Percentiles rank a stretch among this genome's conserved stretches.
These are phyloP conservation scores for Clavispora carvajalis DNA, from an alignment of 805 yeast species.

Conservation along the genomic window DNA sequence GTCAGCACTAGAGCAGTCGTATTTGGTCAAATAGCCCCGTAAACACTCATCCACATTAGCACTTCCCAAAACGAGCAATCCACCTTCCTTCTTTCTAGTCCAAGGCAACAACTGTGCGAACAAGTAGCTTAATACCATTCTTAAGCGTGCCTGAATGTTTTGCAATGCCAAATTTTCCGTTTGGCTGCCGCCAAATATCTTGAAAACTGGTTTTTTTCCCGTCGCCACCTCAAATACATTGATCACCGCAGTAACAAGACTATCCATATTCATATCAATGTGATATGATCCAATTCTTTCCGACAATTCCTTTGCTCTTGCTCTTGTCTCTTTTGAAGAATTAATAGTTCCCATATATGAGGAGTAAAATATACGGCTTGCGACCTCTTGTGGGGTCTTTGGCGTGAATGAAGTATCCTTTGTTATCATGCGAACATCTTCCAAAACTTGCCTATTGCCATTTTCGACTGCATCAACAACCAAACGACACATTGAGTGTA, in stretches of 20 bases:
- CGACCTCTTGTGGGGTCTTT: slow-evolving; percentile 65
- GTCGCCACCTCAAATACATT: slow-evolving; percentile 81
- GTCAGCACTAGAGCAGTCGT: slow-evolving; percentile 97
- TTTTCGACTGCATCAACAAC: slow-evolving; percentile 63
- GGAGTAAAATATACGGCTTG: slow-evolving; percentile 75
- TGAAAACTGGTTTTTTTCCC: slow-evolving; percentile 82
- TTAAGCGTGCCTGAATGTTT: slow-evolving; percentile 90
- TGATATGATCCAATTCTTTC: slow-evolving; percentile 80
- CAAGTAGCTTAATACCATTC: slow-evolving; percentile 91
- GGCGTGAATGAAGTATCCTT: slow-evolving; percentile 64
- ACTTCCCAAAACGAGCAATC: slow-evolving; percentile 86
- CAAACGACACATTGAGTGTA: slow-evolving; percentile 87
- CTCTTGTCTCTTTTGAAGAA: slow-evolving; percentile 82
- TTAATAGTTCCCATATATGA: slow-evolving; percentile 95
- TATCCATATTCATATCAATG: slow-evolving; percentile 87
- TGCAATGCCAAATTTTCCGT: slow-evolving; percentile 92
- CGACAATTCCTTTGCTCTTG: slow-evolving; percentile 75
- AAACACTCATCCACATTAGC: slow-evolving; percentile 97
- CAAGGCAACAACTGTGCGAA: slow-evolving; percentile 95
- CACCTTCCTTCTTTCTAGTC: slow-evolving; percentile 74
- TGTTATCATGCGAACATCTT: slow-evolving; percentile 68
- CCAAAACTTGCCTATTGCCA: slow-evolving; percentile 73
- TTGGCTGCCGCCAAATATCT: slow-evolving; percentile 88
- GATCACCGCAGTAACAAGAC: slow-evolving; percentile 68
- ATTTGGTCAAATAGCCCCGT: slow-evolving; percentile 92